These are phyloP conservation scores for Ophiostoma perfectum DNA, from an alignment of 2,329 filamentous ascomycete genomes.

Conservation along the genomic window DNA sequence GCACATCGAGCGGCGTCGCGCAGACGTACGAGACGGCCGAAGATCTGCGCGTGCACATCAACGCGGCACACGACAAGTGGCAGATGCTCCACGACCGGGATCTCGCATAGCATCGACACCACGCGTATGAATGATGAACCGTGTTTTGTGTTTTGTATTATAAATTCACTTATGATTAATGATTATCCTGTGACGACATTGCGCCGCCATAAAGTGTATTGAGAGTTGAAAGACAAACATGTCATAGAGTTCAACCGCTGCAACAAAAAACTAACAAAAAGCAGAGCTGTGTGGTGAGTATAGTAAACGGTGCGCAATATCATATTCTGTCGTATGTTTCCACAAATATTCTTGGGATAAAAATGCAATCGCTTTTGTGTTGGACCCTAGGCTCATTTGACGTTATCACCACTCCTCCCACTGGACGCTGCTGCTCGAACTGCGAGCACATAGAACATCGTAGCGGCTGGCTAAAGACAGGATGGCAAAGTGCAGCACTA, in stretches of 20 bases:
- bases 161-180: no score
- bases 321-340: no score
- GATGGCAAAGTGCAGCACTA: slow-evolving; percentile 35
- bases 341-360: no score
- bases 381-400: neutral
- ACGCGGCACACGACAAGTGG: slow-evolving; percentile 38
- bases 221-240: no score
- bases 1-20: slow-evolving; percentile 36
- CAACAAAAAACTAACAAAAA: no score
- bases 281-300: no score
- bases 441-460: neutral
- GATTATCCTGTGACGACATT: no score
- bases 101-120: slow-evolving; percentile 26
- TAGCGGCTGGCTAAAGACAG: slow-evolving; percentile 31
- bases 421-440: slow-evolving; percentile 24
- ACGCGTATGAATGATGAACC: no score
- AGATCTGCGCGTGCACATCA: slow-evolving; percentile 35
- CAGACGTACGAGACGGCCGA: slow-evolving; percentile 34
- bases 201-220: no score
- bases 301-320: no score
- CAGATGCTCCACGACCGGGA: slow-evolving; percentile 40
- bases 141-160: no score
- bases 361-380: neutral
- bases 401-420: slow-evolving; percentile 26
- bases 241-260: no score